Conservation (phyloP, 768 basidiomycete species). For the Rhizopogon vulgaris region DNA sequence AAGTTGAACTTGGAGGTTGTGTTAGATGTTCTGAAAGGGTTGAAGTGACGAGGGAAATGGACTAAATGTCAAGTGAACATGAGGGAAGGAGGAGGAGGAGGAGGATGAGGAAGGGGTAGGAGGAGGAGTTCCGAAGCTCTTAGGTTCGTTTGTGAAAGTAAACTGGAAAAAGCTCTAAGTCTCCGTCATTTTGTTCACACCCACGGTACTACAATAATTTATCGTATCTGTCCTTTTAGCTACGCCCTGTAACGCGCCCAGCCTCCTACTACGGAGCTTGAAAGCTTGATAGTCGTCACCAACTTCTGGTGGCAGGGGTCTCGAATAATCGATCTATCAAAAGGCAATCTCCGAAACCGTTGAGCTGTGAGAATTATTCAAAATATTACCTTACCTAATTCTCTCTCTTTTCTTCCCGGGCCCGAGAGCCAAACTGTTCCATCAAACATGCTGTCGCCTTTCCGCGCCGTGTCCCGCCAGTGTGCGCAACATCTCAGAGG, state of each 20-base stretch:
- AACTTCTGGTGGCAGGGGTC: conserved; percentile 4
- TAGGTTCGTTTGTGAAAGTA: no score
- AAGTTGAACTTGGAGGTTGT: not conserved
- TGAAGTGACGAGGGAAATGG: not conserved
- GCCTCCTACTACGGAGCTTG: conserved; percentile 2
- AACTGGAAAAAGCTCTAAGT: not conserved
- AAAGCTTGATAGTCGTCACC: not conserved
- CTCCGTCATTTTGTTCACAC: not conserved
- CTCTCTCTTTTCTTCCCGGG: not conserved
- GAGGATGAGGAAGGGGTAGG: no score
- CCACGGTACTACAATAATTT: not conserved
- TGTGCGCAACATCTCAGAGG: not conserved
- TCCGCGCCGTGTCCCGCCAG: conserved; percentile 12
- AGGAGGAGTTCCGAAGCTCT: no score
- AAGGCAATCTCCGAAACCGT: conserved; percentile 6
- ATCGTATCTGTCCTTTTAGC: no score
- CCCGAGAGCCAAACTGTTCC: conserved; percentile 3
- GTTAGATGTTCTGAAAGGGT: not conserved
- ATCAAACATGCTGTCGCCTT: conserved; percentile 3
- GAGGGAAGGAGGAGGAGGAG: conserved; percentile 4
- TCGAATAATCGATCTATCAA: not conserved
- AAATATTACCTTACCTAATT: conserved; percentile 1
- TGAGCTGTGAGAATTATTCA: not conserved
- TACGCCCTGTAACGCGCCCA: not conserved
- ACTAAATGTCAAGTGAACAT: conserved; percentile 11